Evolutionary conservation across 805 yeast species (phyloP).

Genomic region (Pichia ethanolica): DNA sequence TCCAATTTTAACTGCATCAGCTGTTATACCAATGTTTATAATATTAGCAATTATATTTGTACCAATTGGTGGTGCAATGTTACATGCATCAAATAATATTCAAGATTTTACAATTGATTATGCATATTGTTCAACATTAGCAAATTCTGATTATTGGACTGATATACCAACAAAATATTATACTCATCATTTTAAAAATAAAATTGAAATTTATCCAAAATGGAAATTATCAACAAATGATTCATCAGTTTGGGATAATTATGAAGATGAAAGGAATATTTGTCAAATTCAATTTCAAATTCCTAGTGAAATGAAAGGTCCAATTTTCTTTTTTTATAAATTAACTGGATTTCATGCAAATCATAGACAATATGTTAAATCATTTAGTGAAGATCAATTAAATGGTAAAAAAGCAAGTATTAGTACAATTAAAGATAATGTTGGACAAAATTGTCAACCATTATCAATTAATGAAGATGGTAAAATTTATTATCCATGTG

Average conservation of each 20-base stretch:
- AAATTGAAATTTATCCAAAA: constrained; percentile 37
- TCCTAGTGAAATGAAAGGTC: constrained; percentile 65
- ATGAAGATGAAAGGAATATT: constrained; percentile 39
- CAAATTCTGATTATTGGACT: constrained; percentile 36
- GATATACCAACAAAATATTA: constrained; percentile 57
- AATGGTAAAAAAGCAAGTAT: constrained; percentile 62
- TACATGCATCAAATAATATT: constrained; percentile 66
- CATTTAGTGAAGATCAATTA: constrained; percentile 73
- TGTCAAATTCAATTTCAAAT: constrained; percentile 72
- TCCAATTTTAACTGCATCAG: constrained; percentile 87
- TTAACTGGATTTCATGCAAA: constrained; percentile 86
- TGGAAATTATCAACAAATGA: constrained; percentile 53
- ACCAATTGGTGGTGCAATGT: constrained; percentile 83
- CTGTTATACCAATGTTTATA: constrained; percentile 80
- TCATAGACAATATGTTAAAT: constrained; percentile 88
- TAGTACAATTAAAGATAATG: constrained; percentile 44
- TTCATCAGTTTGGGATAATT: constrained; percentile 32
- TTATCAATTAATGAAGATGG: constrained; percentile 40
- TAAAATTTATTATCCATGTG: constrained; percentile 68
- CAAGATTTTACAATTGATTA: constrained; percentile 75
- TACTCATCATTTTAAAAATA: constrained; percentile 48
- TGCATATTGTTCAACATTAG: constrained; percentile 52
- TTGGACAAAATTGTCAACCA: constrained; percentile 59
- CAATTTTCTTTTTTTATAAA: constrained; percentile 73
- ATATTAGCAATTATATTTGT: constrained; percentile 73